A percentile compares a stretch with the other conserved stretches of the same genome.
Conservation (phyloP, 192 early-diverging fungal genomes). For the Coemansia sp. region DNA sequence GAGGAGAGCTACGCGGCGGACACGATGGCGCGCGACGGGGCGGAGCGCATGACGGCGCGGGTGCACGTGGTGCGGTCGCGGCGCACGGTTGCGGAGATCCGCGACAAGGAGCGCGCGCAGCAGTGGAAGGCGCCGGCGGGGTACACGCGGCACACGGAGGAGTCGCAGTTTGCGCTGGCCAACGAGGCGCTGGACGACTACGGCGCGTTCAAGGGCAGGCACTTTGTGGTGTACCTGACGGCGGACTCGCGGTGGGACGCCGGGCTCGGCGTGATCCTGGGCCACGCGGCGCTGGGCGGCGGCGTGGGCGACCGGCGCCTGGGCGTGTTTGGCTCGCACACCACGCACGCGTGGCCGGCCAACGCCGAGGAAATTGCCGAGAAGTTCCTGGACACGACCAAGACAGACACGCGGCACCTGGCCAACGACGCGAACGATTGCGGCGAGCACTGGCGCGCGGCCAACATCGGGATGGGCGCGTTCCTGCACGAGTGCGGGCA, state of each 20-base stretch:
- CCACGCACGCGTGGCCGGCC: conserved; percentile 61
- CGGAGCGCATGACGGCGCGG: conserved; percentile 53
- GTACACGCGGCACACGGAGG: conserved; percentile 31
- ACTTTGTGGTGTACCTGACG: conserved; percentile 57
- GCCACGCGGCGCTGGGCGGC: conserved; percentile 67
- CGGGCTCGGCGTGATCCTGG: conserved; percentile 48
- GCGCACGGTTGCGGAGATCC: conserved; percentile 55
- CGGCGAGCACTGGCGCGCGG: conserved; percentile 60
- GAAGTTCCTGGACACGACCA: conserved; percentile 58
- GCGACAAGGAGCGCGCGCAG: conserved; percentile 59
- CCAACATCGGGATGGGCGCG: conserved; percentile 70
- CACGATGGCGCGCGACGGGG: conserved; percentile 52
- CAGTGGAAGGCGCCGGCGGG: conserved; percentile 52
- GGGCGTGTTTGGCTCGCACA: conserved; percentile 71
- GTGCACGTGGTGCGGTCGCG: conserved; percentile 55
- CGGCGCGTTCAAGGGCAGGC: conserved; percentile 35
- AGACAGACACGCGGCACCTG: conserved; percentile 54
- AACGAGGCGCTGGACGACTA: conserved; percentile 55
- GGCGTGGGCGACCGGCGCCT: conserved; percentile 51
- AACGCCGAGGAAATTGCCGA: conserved; percentile 58
- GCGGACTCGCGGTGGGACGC: conserved; percentile 62
- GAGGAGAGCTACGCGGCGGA: conserved; percentile 58
- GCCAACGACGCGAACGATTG: conserved; percentile 64
- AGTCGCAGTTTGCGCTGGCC: conserved; percentile 54
- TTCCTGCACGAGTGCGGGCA: conserved; percentile 76